Evolutionary conservation across 805 yeast species (phyloP), one percentile per base, ranked within the genome.

Genomic region (Schwanniomyces polymorphus): DNA sequence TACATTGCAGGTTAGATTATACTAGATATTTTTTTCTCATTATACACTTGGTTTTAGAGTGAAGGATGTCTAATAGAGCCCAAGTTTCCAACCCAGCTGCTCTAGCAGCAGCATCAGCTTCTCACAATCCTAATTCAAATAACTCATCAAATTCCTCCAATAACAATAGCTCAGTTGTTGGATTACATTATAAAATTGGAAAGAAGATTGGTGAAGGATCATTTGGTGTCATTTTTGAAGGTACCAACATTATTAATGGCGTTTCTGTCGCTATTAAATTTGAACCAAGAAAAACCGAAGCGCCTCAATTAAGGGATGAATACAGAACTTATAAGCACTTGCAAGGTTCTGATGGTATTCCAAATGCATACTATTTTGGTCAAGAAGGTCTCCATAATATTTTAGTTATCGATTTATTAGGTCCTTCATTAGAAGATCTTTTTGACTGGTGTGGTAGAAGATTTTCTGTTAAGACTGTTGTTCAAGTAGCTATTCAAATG

Each of bases 191-290:
- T 66, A 85, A 85, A 54, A 81, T 86, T 47, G 94, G 92, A 8
- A 86, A 86, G 59, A 88, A 88, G 65, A 88, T 88, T 45, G 95
- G 95, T 31, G 94, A 88, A 62, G 95, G 95, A 2, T 86, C 94
- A 0, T 88, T 88, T 71, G 95, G 95, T 29, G 86, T 87, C 7
- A 84, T 88, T 44, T 88, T 87, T 64, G 91, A 87, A 68, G 95
- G 95, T 35, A 80, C 82, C 47, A 88, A 88, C 60, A 69, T 88
- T 51, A 70, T 87, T 50, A 80, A 86, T 52, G 82, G 84, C 41
- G 74, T 68, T 12, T 60, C 82, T 18, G 92, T 87, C 27, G 94
- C 91, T 4, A 86, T 87, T 60, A 87, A 87, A 64, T 87, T 87
- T 61, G 95, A 86, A 63, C 88, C 90, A 23, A 74, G 91, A 50